Percentiles rank a stretch among this genome's conserved stretches.
Conservation (phyloP, 2,329 filamentous ascomycete genomes). For the Penicillium sclerotigenum region DNA sequence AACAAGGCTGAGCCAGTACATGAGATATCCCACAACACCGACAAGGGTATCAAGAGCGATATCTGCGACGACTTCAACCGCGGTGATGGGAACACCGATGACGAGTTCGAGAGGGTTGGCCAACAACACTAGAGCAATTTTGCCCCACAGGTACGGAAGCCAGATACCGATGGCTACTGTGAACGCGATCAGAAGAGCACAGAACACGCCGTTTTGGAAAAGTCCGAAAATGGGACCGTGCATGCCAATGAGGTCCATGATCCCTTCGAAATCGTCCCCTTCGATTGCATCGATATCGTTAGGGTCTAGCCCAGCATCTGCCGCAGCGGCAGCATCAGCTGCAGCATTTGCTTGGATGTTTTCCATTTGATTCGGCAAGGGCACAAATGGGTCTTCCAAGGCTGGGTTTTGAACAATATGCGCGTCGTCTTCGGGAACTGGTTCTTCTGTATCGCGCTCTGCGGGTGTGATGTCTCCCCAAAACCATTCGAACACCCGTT, state of each 20-base stretch:
- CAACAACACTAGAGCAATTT: constrained; percentile 73
- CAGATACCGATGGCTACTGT: constrained; percentile 85
- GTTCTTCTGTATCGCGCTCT: constrained; percentile 35
- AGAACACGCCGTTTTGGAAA: constrained; percentile 93
- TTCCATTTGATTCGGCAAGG: constrained; percentile 42
- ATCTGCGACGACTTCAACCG: constrained; percentile 71
- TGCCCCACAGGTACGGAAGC: constrained; percentile 87
- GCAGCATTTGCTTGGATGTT: constrained; percentile 9
- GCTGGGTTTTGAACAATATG: constrained; percentile 58
- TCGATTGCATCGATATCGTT: constrained; percentile 56
- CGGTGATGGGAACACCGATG: constrained; percentile 66
- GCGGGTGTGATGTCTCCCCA: constrained; percentile 42
- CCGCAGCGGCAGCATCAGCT: constrained; percentile 23
- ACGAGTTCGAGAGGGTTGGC: constrained; percentile 71
- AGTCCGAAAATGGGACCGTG: constrained; percentile 85
- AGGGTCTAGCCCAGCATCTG: constrained; percentile 62
- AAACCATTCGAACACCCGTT: constrained; percentile 42
- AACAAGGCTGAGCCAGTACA: constrained; percentile 40
- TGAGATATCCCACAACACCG: constrained; percentile 57
- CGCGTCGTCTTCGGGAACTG: constrained; percentile 54
- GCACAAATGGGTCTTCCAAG: constrained; percentile 60
- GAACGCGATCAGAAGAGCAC: constrained; percentile 80
- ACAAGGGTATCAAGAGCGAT: constrained; percentile 72
- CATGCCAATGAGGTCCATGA: constrained; percentile 95
- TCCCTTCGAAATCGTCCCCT: constrained; percentile 90